Conservation (phyloP, 2,329 filamentous ascomycete species). For the Penicillium paneum region DNA sequence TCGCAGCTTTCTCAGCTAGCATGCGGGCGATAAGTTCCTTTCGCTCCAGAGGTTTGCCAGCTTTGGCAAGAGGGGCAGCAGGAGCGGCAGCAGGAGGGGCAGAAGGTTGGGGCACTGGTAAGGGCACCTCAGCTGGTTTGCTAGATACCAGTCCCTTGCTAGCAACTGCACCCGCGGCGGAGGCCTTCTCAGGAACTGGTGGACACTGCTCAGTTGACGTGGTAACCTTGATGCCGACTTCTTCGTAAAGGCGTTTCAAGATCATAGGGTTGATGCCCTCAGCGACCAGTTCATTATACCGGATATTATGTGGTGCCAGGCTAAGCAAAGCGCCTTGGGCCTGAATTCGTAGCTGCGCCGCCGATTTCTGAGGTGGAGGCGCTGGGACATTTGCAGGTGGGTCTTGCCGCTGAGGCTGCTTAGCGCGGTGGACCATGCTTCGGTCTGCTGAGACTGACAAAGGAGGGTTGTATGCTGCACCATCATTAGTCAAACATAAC, state of each 20-base stretch:
- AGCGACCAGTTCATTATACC: constrained; percentile 68
- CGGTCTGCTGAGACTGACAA: constrained; percentile 26
- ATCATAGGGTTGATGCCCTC: constrained; percentile 67
- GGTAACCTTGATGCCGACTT: constrained; percentile 58
- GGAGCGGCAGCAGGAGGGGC: constrained; percentile 14
- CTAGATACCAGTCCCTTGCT: not conserved
- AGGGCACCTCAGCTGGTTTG: not conserved
- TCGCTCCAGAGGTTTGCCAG: constrained; percentile 57
- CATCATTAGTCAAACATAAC: constrained; percentile 19
- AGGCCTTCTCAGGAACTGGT: not conserved
- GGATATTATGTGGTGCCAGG: constrained; percentile 62
- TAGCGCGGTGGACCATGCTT: constrained; percentile 11
- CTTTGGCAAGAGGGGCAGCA: constrained; percentile 9
- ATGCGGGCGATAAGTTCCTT: constrained; percentile 75
- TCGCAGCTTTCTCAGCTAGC: constrained; percentile 68
- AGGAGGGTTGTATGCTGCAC: constrained; percentile 36
- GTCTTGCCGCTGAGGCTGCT: constrained; percentile 12
- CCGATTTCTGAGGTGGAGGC: constrained; percentile 20
- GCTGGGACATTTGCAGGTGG: not conserved
- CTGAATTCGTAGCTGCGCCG: constrained; percentile 41
- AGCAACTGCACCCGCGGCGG: not conserved
- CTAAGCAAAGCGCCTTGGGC: constrained; percentile 67
- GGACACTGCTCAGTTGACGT: constrained; percentile 8
- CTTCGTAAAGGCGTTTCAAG: constrained; percentile 63
- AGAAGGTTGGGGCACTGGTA: not conserved